Percentiles rank a stretch among this genome's conserved stretches.
Conservation (phyloP, 2,329 filamentous ascomycete species). For the Ascochyta lentis region DNA sequence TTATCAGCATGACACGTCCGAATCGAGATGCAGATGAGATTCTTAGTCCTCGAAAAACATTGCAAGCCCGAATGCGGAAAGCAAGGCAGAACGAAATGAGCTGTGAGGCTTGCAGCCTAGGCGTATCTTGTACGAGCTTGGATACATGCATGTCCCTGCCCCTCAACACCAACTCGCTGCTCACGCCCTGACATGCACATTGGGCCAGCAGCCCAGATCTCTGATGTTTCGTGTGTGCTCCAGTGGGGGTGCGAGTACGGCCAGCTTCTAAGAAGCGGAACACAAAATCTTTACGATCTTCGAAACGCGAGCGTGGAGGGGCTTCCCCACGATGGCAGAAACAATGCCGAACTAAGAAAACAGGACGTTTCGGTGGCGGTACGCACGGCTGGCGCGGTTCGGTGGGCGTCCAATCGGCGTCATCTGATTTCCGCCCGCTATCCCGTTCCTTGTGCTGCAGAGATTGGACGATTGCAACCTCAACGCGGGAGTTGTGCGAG, state of each 20-base stretch:
- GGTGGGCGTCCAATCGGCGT: conserved; percentile 14
- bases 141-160: not conserved
- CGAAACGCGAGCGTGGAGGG: not conserved
- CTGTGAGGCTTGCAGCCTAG: not conserved
- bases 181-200: too few species aligned
- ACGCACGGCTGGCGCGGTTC: conserved; percentile 9
- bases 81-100: not conserved
- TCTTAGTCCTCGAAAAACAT: too few species aligned
- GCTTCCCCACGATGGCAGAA: conserved; percentile 3
- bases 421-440: conserved; percentile 8
- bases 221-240: too few species aligned
- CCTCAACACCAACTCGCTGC: not conserved
- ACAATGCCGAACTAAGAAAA: conserved; percentile 8
- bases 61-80: not conserved
- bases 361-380: not conserved
- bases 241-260: not conserved
- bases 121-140: not conserved
- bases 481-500: not conserved
- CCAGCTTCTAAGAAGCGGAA: not conserved
- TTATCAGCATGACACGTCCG: too few species aligned
- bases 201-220: too few species aligned
- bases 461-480: not conserved
- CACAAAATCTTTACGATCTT: not conserved
- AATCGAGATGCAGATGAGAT: too few species aligned
- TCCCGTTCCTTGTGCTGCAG: not conserved